A percentile compares a stretch with the other conserved stretches of the same genome.
These are phyloP conservation scores for Psilocybe azurescens DNA, from an alignment of 768 basidiomycete genomes.

Conservation along the genomic window DNA sequence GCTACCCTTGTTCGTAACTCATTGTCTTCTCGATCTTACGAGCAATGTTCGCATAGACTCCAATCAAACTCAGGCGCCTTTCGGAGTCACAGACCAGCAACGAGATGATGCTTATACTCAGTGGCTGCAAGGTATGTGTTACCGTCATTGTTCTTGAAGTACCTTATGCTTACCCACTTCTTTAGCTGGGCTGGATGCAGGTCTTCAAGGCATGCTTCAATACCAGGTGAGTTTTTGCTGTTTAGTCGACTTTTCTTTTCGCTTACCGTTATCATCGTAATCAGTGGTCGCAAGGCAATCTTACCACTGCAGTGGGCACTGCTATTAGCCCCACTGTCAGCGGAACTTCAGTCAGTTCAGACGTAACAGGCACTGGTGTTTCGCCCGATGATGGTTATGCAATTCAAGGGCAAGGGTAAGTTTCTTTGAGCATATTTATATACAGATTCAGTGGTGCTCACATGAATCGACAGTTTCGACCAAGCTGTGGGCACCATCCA, in stretches of 20 bases:
- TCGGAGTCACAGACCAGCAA: slow-evolving; percentile 58
- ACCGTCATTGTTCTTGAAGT: neutral
- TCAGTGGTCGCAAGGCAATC: slow-evolving; percentile 61
- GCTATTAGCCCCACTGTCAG: slow-evolving; percentile 40
- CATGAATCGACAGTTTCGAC: slow-evolving; percentile 29
- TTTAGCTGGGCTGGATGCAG: slow-evolving; percentile 44
- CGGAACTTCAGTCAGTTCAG: slow-evolving; percentile 36
- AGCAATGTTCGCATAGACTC: neutral
- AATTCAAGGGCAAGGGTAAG: slow-evolving; percentile 45
- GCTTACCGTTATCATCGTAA: slow-evolving; percentile 29
- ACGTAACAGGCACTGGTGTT: slow-evolving; percentile 43
- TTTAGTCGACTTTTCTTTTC: neutral
- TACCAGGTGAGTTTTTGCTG: slow-evolving; percentile 43
- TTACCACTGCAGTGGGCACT: slow-evolving; percentile 53
- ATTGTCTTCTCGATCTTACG: neutral
- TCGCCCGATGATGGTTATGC: slow-evolving; percentile 74
- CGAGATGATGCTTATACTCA: slow-evolving; percentile 56
- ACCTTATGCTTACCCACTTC: slow-evolving; percentile 5
- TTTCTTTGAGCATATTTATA: neutral
- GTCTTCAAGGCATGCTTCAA: slow-evolving; percentile 50
- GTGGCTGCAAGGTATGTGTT: slow-evolving; percentile 53
- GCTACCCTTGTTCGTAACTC: neutral
- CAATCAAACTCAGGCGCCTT: slow-evolving; percentile 33
- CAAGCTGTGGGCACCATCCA: slow-evolving; percentile 35
- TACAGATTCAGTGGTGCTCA: neutral